Evolutionary conservation across 169 alveolate genomes (phyloP), one percentile per base, ranked within the genome.

Genomic region (Eimeria falciformis): DNA sequence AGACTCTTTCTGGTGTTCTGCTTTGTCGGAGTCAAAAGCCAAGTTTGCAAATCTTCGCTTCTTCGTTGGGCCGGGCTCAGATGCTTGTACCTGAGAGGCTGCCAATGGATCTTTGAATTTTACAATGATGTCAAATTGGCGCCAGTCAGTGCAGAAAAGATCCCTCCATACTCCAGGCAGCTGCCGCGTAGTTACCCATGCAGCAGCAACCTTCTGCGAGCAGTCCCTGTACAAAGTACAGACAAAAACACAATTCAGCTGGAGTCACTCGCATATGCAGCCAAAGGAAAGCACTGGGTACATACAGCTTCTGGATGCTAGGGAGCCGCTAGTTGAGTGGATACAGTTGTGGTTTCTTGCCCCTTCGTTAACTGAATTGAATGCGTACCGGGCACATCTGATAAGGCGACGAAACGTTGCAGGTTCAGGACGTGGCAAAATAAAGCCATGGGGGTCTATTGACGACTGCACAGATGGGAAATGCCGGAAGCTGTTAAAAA

Each of bases 371-470:
- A 33, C 40, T 33, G 40, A 33, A 33, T 33, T 33, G 40, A 33
- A 33, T 33, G 40, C 93, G 11, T 62, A 90, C 93, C 93, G 56
- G 69, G 93, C 93, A 65, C 83, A 75, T 29, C 87, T 82, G 25
- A 90, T 7, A 27, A 90, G 79, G 27, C 93, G 93, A 40, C 77
- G 83, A 37, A 90, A 75, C 9, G 84, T 43, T 17, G 90, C 66
- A 45, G 93, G 69, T 43, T 90, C 90, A 18, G 93, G 90, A 5
- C 73, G 66, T 29, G 93, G 93, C 5, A 90, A 50, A 62, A 90
- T 75, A 75, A 90, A 75, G 69, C 93, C 93, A 69, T 90, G 93
- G 11, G 93, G 93, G 58, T 90, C 93, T 65, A 90, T 50, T 29
- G 78, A 65, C 69, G 84, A 75, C 69, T 78, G 93, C 23, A 90